Percentiles rank a stretch among this genome's conserved stretches.
phyloP scores from a whole-genome alignment of 495 filamentous ascomycete genomes.

The Podospora anserina region DNA sequence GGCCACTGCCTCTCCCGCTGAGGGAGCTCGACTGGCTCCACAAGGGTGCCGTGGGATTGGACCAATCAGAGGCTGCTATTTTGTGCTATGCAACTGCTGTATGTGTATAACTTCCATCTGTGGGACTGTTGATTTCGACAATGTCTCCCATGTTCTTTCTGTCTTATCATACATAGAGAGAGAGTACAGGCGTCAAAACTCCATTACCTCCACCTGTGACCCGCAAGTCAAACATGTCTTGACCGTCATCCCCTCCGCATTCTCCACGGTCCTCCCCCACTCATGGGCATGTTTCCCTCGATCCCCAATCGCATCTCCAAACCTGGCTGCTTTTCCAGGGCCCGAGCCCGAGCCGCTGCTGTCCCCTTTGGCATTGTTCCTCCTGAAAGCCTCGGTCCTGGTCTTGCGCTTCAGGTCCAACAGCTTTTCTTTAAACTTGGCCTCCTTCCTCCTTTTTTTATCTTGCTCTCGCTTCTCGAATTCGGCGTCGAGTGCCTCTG shows the following conservation, averaged over 20 bases:
- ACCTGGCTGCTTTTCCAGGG: constrained; percentile 55
- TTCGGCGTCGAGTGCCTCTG: constrained; percentile 82
- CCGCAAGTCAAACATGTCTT: constrained; percentile 87
- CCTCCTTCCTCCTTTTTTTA: constrained; percentile 84
- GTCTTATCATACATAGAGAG: too few relatives aligned
- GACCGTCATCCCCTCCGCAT: constrained; percentile 73
- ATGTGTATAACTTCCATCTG: too few relatives aligned
- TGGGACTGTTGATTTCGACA: too few relatives aligned
- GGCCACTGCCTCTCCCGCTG: too few relatives aligned
- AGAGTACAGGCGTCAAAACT: constrained; percentile 55
- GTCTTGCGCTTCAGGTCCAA: constrained; percentile 90
- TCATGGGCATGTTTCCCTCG: constrained; percentile 81
- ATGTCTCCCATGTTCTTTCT: too few relatives aligned
- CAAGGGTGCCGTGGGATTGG: background rate
- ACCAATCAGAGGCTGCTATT: background rate
- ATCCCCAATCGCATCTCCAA: constrained; percentile 69
- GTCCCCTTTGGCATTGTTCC: constrained; percentile 48
- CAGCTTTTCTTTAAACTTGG: constrained; percentile 85
- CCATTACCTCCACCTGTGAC: constrained; percentile 96
- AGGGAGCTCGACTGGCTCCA: too few relatives aligned
- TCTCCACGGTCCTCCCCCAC: constrained; percentile 79
- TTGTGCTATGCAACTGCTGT: too few relatives aligned
- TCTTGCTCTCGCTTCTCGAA: constrained; percentile 76
- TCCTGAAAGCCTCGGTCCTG: constrained; percentile 81
- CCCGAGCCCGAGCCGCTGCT: constrained; percentile 18